These are phyloP conservation scores for Mycena vitilis DNA, from an alignment of 768 basidiomycete species.

Conservation along the genomic window DNA sequence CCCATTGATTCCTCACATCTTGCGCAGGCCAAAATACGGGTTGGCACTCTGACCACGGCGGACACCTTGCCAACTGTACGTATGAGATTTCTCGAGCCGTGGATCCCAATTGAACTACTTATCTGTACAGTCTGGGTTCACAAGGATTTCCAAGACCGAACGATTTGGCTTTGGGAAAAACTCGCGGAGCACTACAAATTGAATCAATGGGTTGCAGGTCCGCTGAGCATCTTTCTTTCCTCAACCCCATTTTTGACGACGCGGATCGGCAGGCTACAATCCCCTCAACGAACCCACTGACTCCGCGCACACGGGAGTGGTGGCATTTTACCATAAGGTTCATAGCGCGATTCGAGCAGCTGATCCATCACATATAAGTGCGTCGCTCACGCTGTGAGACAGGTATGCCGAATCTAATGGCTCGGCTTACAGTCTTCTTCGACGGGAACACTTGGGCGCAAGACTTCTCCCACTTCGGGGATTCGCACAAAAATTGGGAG, in stretches of 20 bases:
- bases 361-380: constrained; percentile 71
- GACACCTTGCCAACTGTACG: constrained; percentile 69
- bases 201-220: constrained; percentile 82
- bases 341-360: constrained; percentile 77
- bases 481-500: constrained; percentile 68
- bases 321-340: constrained; percentile 75
- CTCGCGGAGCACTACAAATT: constrained; percentile 80
- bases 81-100: neutral
- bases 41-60: constrained; percentile 86
- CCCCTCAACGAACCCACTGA: constrained; percentile 88
- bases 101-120: neutral
- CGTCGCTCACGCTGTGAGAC: too few relatives aligned
- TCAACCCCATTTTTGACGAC: neutral
- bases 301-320: constrained; percentile 69
- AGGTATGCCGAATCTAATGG: too few relatives aligned
- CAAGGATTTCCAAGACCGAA: constrained; percentile 86
- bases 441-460: constrained; percentile 89
- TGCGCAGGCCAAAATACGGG: constrained; percentile 63
- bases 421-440: constrained; percentile 62
- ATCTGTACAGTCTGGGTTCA: constrained; percentile 70
- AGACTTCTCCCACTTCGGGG: constrained; percentile 81
- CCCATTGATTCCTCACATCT: neutral
- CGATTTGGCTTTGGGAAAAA: constrained; percentile 81
- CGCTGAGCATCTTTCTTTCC: neutral
- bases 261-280: constrained; percentile 65